Evolutionary conservation across 2,329 filamentous ascomycete genomes (phyloP).

Genomic region (Furcasterigmium sp.): DNA sequence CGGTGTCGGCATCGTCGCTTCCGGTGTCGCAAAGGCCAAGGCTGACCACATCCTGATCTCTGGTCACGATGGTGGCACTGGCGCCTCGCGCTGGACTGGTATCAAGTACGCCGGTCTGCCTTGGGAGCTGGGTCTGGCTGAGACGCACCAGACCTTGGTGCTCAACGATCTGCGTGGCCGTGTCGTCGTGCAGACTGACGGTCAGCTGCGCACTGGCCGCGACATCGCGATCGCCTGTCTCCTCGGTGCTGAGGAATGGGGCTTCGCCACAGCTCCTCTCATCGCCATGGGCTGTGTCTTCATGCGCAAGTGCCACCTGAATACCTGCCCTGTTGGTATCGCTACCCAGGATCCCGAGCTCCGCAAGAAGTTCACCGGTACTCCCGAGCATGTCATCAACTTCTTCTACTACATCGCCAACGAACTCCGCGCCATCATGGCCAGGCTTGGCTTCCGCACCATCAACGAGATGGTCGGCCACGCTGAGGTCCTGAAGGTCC

Average conservation of each 20-base stretch:
- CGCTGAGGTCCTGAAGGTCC: slow-evolving; percentile 78
- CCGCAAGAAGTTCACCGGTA: slow-evolving; percentile 87
- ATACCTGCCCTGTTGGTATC: slow-evolving; percentile 87
- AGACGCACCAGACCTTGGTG: slow-evolving; percentile 94
- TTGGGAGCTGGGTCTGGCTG: slow-evolving; percentile 93
- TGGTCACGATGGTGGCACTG: slow-evolving; percentile 93
- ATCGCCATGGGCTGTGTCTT: slow-evolving; percentile 97
- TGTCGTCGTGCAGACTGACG: slow-evolving; percentile 94
- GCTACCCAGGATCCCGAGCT: slow-evolving; percentile 94
- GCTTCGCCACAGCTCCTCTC: slow-evolving; percentile 88
- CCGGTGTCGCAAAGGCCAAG: slow-evolving; percentile 95
- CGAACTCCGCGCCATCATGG: slow-evolving; percentile 95
- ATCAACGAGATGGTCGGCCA: slow-evolving; percentile 98
- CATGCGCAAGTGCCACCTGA: slow-evolving; percentile 75
- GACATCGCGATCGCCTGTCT: slow-evolving; percentile 93
- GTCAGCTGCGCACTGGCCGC: slow-evolving; percentile 85
- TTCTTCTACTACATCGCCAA: slow-evolving; percentile 98
- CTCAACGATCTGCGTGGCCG: slow-evolving; percentile 93
- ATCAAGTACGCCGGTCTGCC: slow-evolving; percentile 97
- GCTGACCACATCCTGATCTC: slow-evolving; percentile 96
- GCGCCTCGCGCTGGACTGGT: slow-evolving; percentile 95
- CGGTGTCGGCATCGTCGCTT: slow-evolving; percentile 94
- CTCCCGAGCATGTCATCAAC: slow-evolving; percentile 95
- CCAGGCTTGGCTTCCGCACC: slow-evolving; percentile 86
- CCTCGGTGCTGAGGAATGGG: slow-evolving; percentile 96